Conservation (phyloP, 768 basidiomycete genomes). For the Pleurotus pulmonarius region DNA sequence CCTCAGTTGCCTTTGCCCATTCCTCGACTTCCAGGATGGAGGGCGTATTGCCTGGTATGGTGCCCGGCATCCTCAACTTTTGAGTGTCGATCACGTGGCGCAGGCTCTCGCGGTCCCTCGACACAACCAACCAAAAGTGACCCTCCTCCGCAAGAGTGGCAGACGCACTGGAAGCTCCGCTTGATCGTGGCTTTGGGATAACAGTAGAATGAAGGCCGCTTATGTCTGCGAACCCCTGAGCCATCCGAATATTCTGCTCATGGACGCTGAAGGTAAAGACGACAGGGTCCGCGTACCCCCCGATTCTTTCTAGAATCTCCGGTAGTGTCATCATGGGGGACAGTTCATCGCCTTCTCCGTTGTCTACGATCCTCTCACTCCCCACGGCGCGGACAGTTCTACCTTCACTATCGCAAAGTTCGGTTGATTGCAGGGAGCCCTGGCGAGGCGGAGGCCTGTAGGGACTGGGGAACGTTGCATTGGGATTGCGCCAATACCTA, state of each 20-base stretch:
- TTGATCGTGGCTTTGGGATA: slow-evolving; percentile 9
- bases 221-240: slow-evolving; percentile 14
- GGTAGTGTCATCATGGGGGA: not conserved
- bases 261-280: slow-evolving; percentile 26
- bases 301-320: slow-evolving; percentile 1
- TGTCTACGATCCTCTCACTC: slow-evolving; percentile 5
- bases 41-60: not conserved
- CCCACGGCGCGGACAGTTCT: slow-evolving; percentile 15
- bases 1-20: not conserved
- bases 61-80: slow-evolving; percentile 19
- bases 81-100: slow-evolving; percentile 20
- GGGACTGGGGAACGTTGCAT: not conserved
- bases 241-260: slow-evolving; percentile 16
- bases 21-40: not conserved
- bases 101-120: slow-evolving; percentile 23
- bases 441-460: not conserved
- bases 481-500: slow-evolving; percentile 1
- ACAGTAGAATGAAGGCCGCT: slow-evolving; percentile 23
- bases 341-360: not conserved
- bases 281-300: slow-evolving; percentile 15
- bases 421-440: not conserved
- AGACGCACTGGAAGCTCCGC: not conserved
- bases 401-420: slow-evolving; percentile 16
- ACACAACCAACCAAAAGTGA: slow-evolving; percentile 25
- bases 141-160: slow-evolving; percentile 5